Percentiles rank a stretch among this genome's conserved stretches.
Conservation (phyloP, 371 early-diverging fungal genomes). For the Mortierella sp. region DNA sequence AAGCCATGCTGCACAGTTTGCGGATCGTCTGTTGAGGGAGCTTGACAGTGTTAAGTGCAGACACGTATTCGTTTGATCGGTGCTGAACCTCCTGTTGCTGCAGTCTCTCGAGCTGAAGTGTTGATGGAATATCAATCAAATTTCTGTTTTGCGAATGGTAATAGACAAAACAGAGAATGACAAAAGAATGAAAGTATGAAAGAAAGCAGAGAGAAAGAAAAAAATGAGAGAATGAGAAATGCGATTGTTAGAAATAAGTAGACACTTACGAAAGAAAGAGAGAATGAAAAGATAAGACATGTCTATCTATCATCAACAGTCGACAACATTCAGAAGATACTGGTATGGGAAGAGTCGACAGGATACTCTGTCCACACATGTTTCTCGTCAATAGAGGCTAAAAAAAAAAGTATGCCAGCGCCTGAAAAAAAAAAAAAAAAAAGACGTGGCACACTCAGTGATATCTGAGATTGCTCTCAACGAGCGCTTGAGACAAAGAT, state of each 20-base stretch:
- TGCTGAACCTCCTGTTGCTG: slow-evolving; percentile 49
- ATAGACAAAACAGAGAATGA: neutral
- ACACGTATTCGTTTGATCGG: slow-evolving; percentile 48
- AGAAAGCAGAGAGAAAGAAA: neutral
- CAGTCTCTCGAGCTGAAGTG: slow-evolving; percentile 49
- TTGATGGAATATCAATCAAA: slow-evolving; percentile 55
- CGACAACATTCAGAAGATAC: neutral
- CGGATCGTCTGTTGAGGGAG: slow-evolving; percentile 35
- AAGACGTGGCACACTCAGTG: no score
- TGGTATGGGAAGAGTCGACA: neutral
- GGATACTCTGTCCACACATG: neutral
- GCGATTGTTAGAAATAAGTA: neutral
- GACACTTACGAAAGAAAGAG: neutral
- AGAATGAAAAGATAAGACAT: no score
- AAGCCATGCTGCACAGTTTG: slow-evolving; percentile 39
- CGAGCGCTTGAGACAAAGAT: no score
- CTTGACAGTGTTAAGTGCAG: slow-evolving; percentile 49
- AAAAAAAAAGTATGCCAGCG: neutral
- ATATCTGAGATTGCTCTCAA: no score
- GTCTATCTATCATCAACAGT: neutral
- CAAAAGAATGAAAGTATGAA: neutral
- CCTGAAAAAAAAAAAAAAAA: neutral
- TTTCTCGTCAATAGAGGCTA: no score
- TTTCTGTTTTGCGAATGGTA: slow-evolving; percentile 15
- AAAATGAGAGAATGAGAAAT: neutral